Conservation (phyloP, 306 rosid genomes). For the Lithocarpus polystachyus region DNA sequence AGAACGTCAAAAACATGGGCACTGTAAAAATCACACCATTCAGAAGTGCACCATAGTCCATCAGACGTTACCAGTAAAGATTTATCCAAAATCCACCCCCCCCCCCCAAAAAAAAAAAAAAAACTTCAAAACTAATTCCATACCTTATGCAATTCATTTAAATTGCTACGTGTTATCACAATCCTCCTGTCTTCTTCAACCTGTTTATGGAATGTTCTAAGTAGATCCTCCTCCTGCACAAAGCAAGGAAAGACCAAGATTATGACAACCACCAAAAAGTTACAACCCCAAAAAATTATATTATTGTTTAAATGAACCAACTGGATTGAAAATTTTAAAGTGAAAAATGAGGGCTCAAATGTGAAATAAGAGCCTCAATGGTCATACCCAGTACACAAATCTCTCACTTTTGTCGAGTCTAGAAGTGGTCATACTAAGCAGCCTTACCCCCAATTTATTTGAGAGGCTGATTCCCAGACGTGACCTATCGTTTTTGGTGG, state of each 20-base stretch:
- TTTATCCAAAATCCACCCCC: neutral
- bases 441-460: too few species aligned
- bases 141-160: slow-evolving; percentile 80
- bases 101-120: neutral
- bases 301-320: neutral
- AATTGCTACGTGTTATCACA: slow-evolving; percentile 80
- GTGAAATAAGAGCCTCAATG: neutral
- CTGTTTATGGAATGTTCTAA: slow-evolving; percentile 76
- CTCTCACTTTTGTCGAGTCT: too few species aligned
- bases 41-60: neutral
- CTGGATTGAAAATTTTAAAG: neutral
- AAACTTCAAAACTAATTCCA: slow-evolving; percentile 6
- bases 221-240: slow-evolving; percentile 78
- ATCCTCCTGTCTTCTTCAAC: slow-evolving; percentile 87
- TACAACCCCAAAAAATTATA: neutral
- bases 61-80: neutral
- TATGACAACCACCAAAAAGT: neutral
- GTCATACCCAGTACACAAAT: neutral
- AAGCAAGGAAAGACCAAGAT: slow-evolving; percentile 13
- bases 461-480: too few species aligned
- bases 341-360: neutral
- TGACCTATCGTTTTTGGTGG: too few species aligned
- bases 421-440: too few species aligned
- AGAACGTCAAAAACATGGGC: neutral
- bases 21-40: neutral